A percentile compares a stretch with the other conserved stretches of the same genome.
These are phyloP conservation scores for Apiospora koreana DNA, from an alignment of 2,329 filamentous ascomycete genomes.

Conservation along the genomic window DNA sequence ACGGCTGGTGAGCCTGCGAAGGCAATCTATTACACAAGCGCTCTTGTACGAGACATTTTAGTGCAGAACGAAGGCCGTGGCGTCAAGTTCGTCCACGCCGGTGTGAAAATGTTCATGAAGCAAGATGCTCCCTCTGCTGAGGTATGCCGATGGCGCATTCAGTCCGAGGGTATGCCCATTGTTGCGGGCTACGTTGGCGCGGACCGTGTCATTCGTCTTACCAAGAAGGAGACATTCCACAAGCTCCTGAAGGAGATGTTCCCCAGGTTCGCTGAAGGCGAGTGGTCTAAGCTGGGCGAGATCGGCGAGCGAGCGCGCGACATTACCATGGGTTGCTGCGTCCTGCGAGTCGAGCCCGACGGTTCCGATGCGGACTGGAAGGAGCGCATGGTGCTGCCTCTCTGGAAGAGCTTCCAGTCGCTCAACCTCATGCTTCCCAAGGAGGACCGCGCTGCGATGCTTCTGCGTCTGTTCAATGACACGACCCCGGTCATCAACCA, in stretches of 20 bases:
- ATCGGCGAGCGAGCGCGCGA: constrained; percentile 81
- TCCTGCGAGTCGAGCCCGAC: constrained; percentile 79
- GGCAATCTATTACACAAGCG: constrained; percentile 94
- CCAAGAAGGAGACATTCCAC: constrained; percentile 76
- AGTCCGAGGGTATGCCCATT: constrained; percentile 90
- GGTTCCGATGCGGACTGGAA: constrained; percentile 59
- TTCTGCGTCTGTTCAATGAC: constrained; percentile 89
- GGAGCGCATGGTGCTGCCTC: constrained; percentile 84
- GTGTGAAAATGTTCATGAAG: constrained; percentile 99
- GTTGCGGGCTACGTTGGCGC: constrained; percentile 87
- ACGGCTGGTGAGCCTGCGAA: constrained; percentile 84
- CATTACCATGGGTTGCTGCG: constrained; percentile 87
- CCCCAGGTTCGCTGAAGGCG: constrained; percentile 76
- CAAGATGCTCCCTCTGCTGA: constrained; percentile 87
- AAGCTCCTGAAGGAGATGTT: constrained; percentile 95
- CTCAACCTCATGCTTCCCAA: constrained; percentile 98
- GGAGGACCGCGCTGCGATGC: constrained; percentile 90
- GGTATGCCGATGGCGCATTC: constrained; percentile 91
- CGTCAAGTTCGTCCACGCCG: constrained; percentile 94
- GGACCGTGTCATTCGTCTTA: constrained; percentile 72
- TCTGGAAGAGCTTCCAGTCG: constrained; percentile 91
- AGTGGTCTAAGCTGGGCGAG: constrained; percentile 77
- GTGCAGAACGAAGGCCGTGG: constrained; percentile 85
- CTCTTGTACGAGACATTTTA: constrained; percentile 82
- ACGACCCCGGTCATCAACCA: constrained; percentile 79